Evolutionary conservation across 305 asterid species (phyloP).

Genomic region (Plantago lanceolata): DNA sequence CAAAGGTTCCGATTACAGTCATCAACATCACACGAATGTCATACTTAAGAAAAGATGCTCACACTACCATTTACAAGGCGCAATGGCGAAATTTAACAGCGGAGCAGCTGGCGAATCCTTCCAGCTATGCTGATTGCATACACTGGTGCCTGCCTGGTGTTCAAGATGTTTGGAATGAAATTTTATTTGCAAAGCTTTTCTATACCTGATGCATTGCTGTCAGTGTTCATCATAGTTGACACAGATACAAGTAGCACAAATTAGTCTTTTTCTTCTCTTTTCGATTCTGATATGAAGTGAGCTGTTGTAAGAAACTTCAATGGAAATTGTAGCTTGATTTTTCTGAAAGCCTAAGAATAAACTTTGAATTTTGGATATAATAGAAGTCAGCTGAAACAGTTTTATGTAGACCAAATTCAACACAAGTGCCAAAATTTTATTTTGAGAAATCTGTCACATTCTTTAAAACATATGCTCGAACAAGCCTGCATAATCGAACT

Average conservation of each 20-base stretch:
- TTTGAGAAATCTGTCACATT: too few species aligned
- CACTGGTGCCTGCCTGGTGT: slow-evolving; percentile 56
- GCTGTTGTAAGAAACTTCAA: too few species aligned
- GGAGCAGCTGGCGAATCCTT: slow-evolving; percentile 29
- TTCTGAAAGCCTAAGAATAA: too few species aligned
- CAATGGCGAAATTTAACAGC: slow-evolving; percentile 24
- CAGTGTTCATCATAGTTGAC: not conserved
- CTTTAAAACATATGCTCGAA: too few species aligned
- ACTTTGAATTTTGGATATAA: too few species aligned
- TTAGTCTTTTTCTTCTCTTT: not conserved
- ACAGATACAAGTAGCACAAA: not conserved
- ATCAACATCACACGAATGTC: slow-evolving; percentile 42
- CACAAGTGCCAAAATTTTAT: too few species aligned
- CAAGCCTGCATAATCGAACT: too few species aligned
- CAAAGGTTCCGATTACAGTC: slow-evolving; percentile 32
- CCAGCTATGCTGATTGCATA: slow-evolving; percentile 43
- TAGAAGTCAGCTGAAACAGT: too few species aligned
- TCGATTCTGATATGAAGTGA: not conserved
- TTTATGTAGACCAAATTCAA: too few species aligned
- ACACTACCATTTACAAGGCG: slow-evolving; percentile 36
- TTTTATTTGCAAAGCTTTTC: slow-evolving; percentile 37
- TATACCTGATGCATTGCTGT: slow-evolving; percentile 21
- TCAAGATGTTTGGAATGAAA: slow-evolving; percentile 48
- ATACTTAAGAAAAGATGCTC: slow-evolving; percentile 40
- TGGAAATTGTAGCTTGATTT: too few species aligned